These are phyloP conservation scores for Hyaloscypha finlandica DNA, from an alignment of 495 filamentous ascomycete genomes.

Conservation along the genomic window DNA sequence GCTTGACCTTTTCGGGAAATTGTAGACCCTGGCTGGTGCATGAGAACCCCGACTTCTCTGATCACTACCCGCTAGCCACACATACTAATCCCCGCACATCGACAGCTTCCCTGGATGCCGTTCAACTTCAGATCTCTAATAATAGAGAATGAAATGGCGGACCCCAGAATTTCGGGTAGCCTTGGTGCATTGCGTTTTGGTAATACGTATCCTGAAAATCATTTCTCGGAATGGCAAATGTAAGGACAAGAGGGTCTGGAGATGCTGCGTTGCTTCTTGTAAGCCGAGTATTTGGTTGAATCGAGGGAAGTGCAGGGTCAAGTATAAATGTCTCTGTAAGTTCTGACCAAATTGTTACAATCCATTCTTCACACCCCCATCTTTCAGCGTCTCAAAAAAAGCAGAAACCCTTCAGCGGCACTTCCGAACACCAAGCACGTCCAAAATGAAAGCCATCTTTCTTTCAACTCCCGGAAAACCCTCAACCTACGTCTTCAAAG, in stretches of 20 bases:
- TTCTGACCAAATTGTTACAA: neutral
- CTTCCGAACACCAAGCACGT: neutral
- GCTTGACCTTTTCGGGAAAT: neutral
- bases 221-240: neutral
- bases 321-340: neutral
- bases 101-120: no score
- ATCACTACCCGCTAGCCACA: neutral
- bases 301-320: neutral
- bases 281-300: neutral
- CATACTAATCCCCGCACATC: no score
- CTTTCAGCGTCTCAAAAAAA: no score
- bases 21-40: slow-evolving; percentile 5
- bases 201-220: neutral
- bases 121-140: neutral
- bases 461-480: slow-evolving; percentile 45
- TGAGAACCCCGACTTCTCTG: neutral
- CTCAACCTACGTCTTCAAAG: slow-evolving; percentile 37
- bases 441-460: slow-evolving; percentile 46
- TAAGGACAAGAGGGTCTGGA: neutral
- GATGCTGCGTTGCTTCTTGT: neutral
- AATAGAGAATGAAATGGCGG: neutral
- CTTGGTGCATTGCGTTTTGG: neutral
- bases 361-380: neutral
- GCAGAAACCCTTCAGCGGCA: neutral
- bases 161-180: neutral